Evolutionary conservation across 2,329 filamentous ascomycete species (phyloP), one percentile per base, ranked within the genome.

Genomic region (Chrysoporthe puriensis): DNA sequence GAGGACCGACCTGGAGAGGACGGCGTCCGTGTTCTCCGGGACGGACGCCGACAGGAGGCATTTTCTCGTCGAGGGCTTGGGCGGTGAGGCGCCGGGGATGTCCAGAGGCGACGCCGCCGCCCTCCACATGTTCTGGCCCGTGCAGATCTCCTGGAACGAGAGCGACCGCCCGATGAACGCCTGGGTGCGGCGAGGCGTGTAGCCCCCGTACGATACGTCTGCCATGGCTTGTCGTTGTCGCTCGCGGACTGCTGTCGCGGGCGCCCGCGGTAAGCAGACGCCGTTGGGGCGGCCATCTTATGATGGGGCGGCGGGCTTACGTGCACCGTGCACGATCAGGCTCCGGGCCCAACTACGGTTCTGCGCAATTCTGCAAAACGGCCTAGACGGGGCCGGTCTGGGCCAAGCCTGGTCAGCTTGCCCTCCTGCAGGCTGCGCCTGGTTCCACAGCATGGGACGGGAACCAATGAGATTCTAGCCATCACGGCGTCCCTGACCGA

Each of bases 361-460:
- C 63, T 69, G 67, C 67, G 67, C 67, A 69, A 66, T 59, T 48
- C 56, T 59, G 67, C 67, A 62, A 50, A 50, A 50, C 67, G 43
- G 66, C 58, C 62, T 56, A 61, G 34, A 43, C 16, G 59, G 42
- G 26, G 26, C 56, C 62, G 44, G 14, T 26, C 40, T 18, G 46
- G 43, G 26, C 50, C 26, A 34, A 54, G 50, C 5, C 8, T 42
- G 66, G 66, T 68, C 66, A 68, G 60, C 66, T 62, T 48, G 57
- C 62, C 56, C 36, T 44, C 58, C 56, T 54, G 32, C 66, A 65
- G 64, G 66, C 36, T 67, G 26, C 59, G 66, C 66, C 54, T 36
- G 57, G 48, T 36, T 26, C 57, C 46, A 66, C 21, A 42, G 66
- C 66, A 61, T 21, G 46, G n/a, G 7, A 26, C 46, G n/a, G 46